Base-by-base conservation (phyloP, 129 eudicot genomes). In the Helianthus tuberosus region DNA sequence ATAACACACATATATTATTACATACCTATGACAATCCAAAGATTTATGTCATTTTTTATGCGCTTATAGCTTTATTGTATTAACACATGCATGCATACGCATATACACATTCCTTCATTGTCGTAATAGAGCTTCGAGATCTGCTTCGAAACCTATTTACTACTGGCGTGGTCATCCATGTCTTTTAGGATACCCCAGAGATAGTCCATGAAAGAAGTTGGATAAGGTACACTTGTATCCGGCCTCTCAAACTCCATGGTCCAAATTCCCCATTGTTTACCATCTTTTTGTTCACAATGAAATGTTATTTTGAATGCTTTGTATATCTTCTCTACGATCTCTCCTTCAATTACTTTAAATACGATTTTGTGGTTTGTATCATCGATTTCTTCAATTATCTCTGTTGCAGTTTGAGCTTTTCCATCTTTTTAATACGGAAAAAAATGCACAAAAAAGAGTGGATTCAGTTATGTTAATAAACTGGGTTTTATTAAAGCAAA, bases 241-340 rank as follows among this genome's bases (percentile, higher is more conserved):
- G 60, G 29, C 60, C 17, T 53, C 23, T 53, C 60, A 53, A 53
- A 53, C 60, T 53, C 60, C 8, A 53, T n/a, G 23, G 59, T 52
- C 59, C 23, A 52, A 52, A 52, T 52, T 9, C 23, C 23, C 8
- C 59, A 52, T 52, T 52, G 59, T 15, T 52, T 52, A 52, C 59
- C 59, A 52, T 52, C 59, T 15, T 52, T 52, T 52, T 52, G 23
- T 52, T 52, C 59, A 52, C 25, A 52, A 6, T 15, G 23, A 52
- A 52, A 52, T 52, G 59, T 52, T 52, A 52, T 52, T 15, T 52
- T 52, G 27, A 52, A 14, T 15, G 59, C 59, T 52, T 52, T 52
- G 59, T 52, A 52, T 2, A 15, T 52, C 59, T 52, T 20, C 59
- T 52, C 59, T 14, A 52, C 9, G 9, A 52, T 6, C 59, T n/a